Percentiles rank a stretch among this genome's conserved stretches.
phyloP scores from a whole-genome alignment of 73 alveolate genomes.

The Paramecium tetraurelia region DNA sequence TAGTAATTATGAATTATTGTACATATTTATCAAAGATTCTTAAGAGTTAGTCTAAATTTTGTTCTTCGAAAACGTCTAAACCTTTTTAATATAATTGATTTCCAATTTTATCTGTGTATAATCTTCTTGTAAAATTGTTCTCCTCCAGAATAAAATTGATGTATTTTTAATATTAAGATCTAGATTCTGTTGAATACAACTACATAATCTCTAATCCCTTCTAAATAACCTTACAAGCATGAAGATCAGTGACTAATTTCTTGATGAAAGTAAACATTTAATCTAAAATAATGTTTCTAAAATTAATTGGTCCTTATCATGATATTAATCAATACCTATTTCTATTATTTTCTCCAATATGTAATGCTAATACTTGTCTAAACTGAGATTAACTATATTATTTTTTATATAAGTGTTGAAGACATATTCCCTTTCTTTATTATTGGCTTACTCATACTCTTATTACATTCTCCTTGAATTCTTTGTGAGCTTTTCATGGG shows the following conservation, averaged over 20 bases:
- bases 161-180: not conserved
- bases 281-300: not conserved
- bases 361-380: conserved; percentile 58
- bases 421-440: not conserved
- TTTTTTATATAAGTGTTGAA: conserved; percentile 38
- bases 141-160: not conserved
- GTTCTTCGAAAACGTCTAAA: not conserved
- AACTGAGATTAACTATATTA: not conserved
- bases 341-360: conserved; percentile 43
- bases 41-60: not conserved
- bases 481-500: conserved; percentile 36
- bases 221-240: conserved; percentile 40
- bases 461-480: conserved; percentile 50
- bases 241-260: not conserved
- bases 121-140: not conserved
- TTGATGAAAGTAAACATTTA: not conserved
- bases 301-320: not conserved
- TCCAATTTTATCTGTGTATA: not conserved
- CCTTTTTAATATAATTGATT: not conserved
- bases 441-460: conserved; percentile 27
- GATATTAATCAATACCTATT: not conserved
- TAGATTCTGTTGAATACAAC: not conserved
- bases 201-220: conserved; percentile 28
- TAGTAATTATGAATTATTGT: not conserved
- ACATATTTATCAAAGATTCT: not conserved